A percentile compares a stretch with the other conserved stretches of the same genome.
Conservation (phyloP, 306 rosid genomes). For the Castanea mollissima region DNA sequence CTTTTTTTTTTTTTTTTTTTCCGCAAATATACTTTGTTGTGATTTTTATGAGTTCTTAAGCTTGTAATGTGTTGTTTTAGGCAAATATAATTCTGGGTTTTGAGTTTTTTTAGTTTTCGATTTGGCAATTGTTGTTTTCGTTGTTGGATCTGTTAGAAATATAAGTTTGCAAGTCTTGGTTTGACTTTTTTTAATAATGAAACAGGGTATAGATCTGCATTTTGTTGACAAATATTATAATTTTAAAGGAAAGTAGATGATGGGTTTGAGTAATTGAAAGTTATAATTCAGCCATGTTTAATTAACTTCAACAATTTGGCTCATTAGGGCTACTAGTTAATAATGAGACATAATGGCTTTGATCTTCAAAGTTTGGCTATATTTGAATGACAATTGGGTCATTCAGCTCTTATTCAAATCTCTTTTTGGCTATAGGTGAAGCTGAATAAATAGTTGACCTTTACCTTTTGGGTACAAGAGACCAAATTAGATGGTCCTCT, state of each 20-base stretch:
- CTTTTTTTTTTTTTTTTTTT: background rate
- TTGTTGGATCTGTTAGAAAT: constrained; percentile 34
- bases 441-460: no score
- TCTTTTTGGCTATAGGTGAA: no score
- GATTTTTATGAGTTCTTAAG: background rate
- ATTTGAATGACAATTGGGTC: no score
- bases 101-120: background rate
- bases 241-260: background rate
- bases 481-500: no score
- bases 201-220: constrained; percentile 26
- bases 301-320: background rate
- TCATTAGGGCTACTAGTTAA: background rate
- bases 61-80: background rate
- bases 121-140: constrained; percentile 1
- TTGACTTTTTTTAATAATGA: background rate
- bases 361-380: no score
- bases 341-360: background rate
- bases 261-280: background rate
- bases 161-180: constrained; percentile 5
- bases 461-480: no score
- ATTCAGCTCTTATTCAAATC: no score
- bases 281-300: background rate
- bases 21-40: background rate
- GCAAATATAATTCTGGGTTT: background rate
- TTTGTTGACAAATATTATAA: constrained; percentile 2